Conservation (phyloP, 352 stramenopile genomes). For the Thraustochytrium sp. region DNA sequence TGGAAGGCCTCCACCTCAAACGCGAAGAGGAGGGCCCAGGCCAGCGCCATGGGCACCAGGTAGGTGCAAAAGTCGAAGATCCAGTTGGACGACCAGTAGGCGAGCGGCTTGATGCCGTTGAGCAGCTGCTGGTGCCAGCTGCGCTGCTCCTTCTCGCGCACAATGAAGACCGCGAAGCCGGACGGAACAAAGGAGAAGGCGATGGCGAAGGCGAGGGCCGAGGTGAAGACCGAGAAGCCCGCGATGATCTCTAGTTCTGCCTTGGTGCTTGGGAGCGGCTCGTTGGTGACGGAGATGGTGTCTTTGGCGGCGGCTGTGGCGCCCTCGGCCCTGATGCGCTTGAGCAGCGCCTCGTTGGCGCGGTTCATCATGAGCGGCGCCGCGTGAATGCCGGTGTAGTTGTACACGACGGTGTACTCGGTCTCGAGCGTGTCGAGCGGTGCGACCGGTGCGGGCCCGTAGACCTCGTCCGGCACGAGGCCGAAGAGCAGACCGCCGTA, state of each 20-base stretch:
- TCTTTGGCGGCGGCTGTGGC: no score
- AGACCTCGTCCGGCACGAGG: neutral
- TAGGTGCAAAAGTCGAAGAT: slow-evolving; percentile 51
- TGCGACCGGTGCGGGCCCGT: neutral
- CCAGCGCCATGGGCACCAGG: slow-evolving; percentile 45
- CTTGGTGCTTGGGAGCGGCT: neutral
- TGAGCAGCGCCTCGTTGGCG: neutral
- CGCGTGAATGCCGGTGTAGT: neutral
- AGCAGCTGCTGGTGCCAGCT: slow-evolving; percentile 61
- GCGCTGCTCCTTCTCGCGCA: slow-evolving; percentile 50
- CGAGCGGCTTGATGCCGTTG: slow-evolving; percentile 78
- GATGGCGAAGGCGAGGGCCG: neutral
- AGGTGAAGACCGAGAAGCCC: neutral
- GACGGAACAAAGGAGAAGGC: slow-evolving; percentile 24
- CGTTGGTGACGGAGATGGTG: neutral
- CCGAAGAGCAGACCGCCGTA: neutral
- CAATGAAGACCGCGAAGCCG: slow-evolving; percentile 18
- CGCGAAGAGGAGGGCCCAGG: slow-evolving; percentile 45
- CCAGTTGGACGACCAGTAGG: slow-evolving; percentile 90
- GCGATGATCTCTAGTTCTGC: neutral
- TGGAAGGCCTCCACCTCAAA: slow-evolving; percentile 50
- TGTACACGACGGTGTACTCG: slow-evolving; percentile 15
- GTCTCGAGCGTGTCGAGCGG: neutral
- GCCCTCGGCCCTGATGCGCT: no score
- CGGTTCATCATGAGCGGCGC: slow-evolving; percentile 15